phyloP scores from a whole-genome alignment of 495 filamentous ascomycete species.

The Xylaria flabelliformis region DNA sequence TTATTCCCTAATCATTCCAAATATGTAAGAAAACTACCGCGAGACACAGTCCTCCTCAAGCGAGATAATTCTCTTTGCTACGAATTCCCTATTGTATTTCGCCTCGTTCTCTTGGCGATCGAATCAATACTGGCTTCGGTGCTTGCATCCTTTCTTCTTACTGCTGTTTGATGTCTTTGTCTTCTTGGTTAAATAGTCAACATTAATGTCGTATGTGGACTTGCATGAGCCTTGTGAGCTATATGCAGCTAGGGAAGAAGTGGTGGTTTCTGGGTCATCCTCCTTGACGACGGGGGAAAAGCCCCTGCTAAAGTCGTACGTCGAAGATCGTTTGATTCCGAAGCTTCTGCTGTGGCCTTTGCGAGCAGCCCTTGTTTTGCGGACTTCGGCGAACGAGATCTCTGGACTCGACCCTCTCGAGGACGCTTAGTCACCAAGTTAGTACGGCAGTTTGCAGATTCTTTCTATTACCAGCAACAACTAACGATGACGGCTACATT shows the following conservation, averaged over 20 bases:
- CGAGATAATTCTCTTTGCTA: neutral
- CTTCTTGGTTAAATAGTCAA: slow-evolving; percentile 38
- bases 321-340: slow-evolving; percentile 33
- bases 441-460: slow-evolving; percentile 16
- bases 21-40: neutral
- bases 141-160: slow-evolving; percentile 45
- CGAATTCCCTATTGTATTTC: neutral
- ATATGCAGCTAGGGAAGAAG: slow-evolving; percentile 31
- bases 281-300: slow-evolving; percentile 37
- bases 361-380: slow-evolving; percentile 38
- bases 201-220: slow-evolving; percentile 33
- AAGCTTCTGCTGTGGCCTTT: slow-evolving; percentile 36
- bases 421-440: slow-evolving; percentile 13
- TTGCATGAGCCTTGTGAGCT: slow-evolving; percentile 32
- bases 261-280: slow-evolving; percentile 26
- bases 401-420: slow-evolving; percentile 38
- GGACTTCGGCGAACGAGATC: slow-evolving; percentile 38
- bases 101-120: neutral
- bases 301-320: slow-evolving; percentile 34
- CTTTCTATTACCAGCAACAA: neutral
- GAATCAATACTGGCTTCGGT: slow-evolving; percentile 34
- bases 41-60: neutral
- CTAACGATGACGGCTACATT: slow-evolving; percentile 41
- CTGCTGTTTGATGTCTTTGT: slow-evolving; percentile 34
- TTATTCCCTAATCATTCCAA: neutral